phyloP scores from a whole-genome alignment of 2,329 filamentous ascomycete genomes.

The Colletotrichum phormii region DNA sequence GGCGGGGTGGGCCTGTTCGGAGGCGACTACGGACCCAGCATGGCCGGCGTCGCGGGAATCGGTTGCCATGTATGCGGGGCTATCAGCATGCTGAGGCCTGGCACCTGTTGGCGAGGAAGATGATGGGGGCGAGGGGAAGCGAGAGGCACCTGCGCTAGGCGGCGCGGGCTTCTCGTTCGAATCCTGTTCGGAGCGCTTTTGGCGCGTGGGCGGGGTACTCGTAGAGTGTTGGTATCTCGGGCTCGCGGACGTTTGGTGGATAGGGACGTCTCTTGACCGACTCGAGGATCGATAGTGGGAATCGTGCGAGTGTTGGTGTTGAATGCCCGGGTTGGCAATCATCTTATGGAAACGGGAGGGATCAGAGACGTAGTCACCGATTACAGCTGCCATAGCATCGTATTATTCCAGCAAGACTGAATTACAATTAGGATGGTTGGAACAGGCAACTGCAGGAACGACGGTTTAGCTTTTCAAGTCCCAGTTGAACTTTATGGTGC shows the following conservation, averaged over 20 bases:
- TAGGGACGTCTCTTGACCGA: constrained; percentile 43
- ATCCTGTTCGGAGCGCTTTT: constrained; percentile 33
- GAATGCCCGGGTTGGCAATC: constrained; percentile 65
- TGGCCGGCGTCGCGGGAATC: constrained; percentile 39
- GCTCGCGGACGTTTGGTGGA: constrained; percentile 45
- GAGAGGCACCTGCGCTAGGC: constrained; percentile 55
- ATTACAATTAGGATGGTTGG: constrained; percentile 37
- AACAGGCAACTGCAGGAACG: constrained; percentile 20
- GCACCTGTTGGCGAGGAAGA: constrained; percentile 61
- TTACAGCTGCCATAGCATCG: constrained; percentile 72
- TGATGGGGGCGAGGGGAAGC: constrained; percentile 65
- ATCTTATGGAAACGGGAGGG: constrained; percentile 77
- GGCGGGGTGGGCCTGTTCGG: constrained; percentile 36
- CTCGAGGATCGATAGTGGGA: constrained; percentile 53
- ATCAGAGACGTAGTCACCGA: constrained; percentile 80
- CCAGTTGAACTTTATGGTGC: not conserved
- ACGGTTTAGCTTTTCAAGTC: constrained; percentile 4
- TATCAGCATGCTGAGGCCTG: constrained; percentile 54
- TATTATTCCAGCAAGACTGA: constrained; percentile 38
- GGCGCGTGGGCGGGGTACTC: constrained; percentile 21
- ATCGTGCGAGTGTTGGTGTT: constrained; percentile 60
- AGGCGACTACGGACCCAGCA: constrained; percentile 17
- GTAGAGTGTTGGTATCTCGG: constrained; percentile 43
- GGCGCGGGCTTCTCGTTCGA: constrained; percentile 40
- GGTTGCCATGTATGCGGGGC: constrained; percentile 62